A percentile compares a stretch with the other conserved stretches of the same genome.
phyloP scores from a whole-genome alignment of 2,329 filamentous ascomycete genomes.

The Exophiala calicioides region DNA sequence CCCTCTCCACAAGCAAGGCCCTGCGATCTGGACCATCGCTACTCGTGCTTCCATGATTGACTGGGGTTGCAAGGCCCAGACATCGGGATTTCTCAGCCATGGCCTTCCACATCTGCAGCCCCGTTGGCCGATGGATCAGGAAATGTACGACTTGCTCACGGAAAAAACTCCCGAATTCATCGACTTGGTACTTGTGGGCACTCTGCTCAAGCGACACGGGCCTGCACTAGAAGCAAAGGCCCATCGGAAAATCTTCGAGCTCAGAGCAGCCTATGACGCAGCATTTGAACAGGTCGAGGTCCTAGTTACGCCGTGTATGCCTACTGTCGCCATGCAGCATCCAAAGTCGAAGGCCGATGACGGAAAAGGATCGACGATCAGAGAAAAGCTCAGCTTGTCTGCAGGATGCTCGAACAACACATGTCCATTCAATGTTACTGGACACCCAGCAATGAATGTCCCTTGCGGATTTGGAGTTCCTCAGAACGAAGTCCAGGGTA shows the following conservation, averaged over 20 bases:
- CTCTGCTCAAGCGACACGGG: slow-evolving; percentile 33
- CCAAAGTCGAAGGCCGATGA: slow-evolving; percentile 29
- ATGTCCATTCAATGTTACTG: too few relatives aligned
- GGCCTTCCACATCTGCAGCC: slow-evolving; percentile 33
- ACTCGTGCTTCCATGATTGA: slow-evolving; percentile 37
- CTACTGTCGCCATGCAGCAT: slow-evolving; percentile 46
- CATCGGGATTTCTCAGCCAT: slow-evolving; percentile 36
- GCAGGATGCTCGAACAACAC: too few relatives aligned
- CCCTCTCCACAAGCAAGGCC: slow-evolving; percentile 48
- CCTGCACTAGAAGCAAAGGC: slow-evolving; percentile 45
- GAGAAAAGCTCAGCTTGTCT: too few relatives aligned
- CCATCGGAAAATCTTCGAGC: slow-evolving; percentile 46
- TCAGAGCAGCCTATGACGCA: slow-evolving; percentile 50
- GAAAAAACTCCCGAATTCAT: slow-evolving; percentile 47
- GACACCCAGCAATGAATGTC: too few relatives aligned
- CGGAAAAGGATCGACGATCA: too few relatives aligned
- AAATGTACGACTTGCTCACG: slow-evolving; percentile 46
- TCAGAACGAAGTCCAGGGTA: too few relatives aligned
- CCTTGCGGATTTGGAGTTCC: too few relatives aligned
- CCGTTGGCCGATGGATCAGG: slow-evolving; percentile 39
- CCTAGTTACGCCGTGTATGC: slow-evolving; percentile 49
- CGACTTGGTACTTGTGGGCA: slow-evolving; percentile 44
- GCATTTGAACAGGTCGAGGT: slow-evolving; percentile 47
- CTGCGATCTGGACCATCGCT: slow-evolving; percentile 50
- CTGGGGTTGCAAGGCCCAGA: slow-evolving; percentile 31